Evolutionary conservation across 2,329 filamentous ascomycete species (phyloP).

Genomic region (Lizonia empirigonia): DNA sequence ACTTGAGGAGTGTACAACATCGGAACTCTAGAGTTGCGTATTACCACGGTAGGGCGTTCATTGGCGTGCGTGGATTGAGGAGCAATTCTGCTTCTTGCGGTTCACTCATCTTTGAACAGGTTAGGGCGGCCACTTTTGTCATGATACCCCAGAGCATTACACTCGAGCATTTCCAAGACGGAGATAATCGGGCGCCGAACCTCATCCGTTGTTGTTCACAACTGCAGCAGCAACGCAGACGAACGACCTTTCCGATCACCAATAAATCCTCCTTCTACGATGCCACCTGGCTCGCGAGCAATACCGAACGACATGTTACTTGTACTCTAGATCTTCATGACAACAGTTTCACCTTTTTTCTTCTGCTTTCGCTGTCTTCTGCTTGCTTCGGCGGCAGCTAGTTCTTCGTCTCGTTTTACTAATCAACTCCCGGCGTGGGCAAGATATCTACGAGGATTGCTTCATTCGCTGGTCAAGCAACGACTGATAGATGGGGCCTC

Average conservation of each 20-base stretch:
- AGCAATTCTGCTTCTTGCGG: conserved; percentile 20
- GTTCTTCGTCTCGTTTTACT: conserved; percentile 11
- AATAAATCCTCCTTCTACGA: background rate
- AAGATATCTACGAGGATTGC: conserved; percentile 17
- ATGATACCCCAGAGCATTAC: conserved; percentile 16
- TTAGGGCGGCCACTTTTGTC: conserved; percentile 11
- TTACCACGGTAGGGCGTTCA: conserved; percentile 15
- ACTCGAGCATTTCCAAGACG: conserved; percentile 15
- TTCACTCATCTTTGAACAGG: conserved; percentile 23
- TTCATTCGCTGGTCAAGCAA: conserved; percentile 9
- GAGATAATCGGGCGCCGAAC: conserved; percentile 14
- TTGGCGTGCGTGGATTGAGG: conserved; percentile 17
- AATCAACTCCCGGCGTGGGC: conserved; percentile 35
- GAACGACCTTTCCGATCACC: conserved; percentile 11
- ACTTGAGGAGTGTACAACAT: background rate
- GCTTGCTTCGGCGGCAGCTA: conserved; percentile 1
- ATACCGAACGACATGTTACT: conserved; percentile 4
- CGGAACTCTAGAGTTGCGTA: background rate
- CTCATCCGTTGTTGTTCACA: conserved; percentile 17
- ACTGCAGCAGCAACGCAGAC: conserved; percentile 15
- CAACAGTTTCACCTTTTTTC: conserved; percentile 21
- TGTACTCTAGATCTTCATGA: conserved; percentile 32
- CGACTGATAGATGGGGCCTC: conserved; percentile 6
- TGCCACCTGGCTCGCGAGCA: conserved; percentile 6
- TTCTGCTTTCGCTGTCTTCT: conserved; percentile 14